Evolutionary conservation across 176 grass and related monocot genomes (phyloP), one percentile per base, ranked within the genome.

Genomic region (Puya raimondii): DNA sequence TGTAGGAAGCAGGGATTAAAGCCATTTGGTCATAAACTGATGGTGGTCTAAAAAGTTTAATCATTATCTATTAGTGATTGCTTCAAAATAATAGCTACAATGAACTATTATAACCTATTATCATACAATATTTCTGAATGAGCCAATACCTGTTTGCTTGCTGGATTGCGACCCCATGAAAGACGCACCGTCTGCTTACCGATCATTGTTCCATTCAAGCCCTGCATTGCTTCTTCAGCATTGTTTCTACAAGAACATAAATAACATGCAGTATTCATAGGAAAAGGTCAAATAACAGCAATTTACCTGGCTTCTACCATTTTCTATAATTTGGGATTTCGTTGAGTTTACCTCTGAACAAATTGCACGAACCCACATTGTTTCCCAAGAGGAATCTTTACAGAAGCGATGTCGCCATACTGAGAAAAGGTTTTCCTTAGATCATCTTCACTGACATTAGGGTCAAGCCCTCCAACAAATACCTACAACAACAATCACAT

Each of bases 341-440:
- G n/a, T 61, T 15, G 21, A 20, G 56, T 22, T 61, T 87, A 96
- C 93, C 89, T 90, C 79, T 81, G 86, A 63, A 86, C 70, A 81
- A 96, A 92, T 77, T 96, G 93, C 78, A 92, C 93, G 0, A 97
- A 97, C 16, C 93, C 93, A 2, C 89, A 97, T 65, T 97, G 93
- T 68, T 97, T 97, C 17, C 93, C 86, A 65, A 85, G 81, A 64
- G 93, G 93, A 66, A 97, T 89, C 80, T 97, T 97, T 48, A 97
- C 89, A 8, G 93, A 92, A 22, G 86, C 83, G 72, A 97, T 97
- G 49, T 90, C 89, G 51, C 89, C 93, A 53, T 92, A 92, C 53
- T 92, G 85, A 51, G 84, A 85, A 66, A 97, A 97, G 27, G 74
- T 76, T 78, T 92, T 81, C 80, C 82, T 90, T 27, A 92, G 88